These are phyloP conservation scores for Davidsoniella virescens DNA, from an alignment of 2,329 filamentous ascomycete genomes.

Conservation along the genomic window DNA sequence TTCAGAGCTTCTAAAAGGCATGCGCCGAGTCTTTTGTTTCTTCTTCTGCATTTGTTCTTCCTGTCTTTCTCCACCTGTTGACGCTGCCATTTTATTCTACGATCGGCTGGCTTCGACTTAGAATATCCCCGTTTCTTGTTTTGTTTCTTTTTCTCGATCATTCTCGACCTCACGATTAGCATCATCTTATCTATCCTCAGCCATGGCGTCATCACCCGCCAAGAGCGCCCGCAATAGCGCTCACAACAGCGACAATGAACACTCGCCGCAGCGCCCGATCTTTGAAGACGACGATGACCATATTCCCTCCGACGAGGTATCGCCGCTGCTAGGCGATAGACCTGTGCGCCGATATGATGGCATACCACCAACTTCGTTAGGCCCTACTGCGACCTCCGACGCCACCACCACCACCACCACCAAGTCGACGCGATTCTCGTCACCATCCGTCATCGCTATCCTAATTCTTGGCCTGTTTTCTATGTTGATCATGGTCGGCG, in stretches of 20 bases:
- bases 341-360: constrained; percentile 25
- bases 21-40: not conserved
- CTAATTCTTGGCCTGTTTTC: constrained; percentile 44
- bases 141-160: not conserved
- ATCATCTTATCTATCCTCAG: not conserved
- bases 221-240: constrained; percentile 9
- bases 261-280: constrained; percentile 8
- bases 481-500: constrained; percentile 55
- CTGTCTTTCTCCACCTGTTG: not conserved
- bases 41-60: not conserved
- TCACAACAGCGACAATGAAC: constrained; percentile 4
- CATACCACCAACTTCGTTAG: constrained; percentile 18
- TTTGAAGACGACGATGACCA: constrained; percentile 18
- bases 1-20: not conserved
- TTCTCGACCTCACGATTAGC: not conserved
- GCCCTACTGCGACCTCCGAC: constrained; percentile 12
- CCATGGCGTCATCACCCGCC: constrained; percentile 8
- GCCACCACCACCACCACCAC: constrained; percentile 14
- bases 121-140: not conserved
- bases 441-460: constrained; percentile 63
- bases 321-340: constrained; percentile 32
- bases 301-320: constrained; percentile 26
- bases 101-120: too few relatives aligned
- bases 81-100: not conserved
- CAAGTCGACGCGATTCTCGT: constrained; percentile 26